Conservation (phyloP, 2,329 filamentous ascomycete species). For the Capronia epimyces region DNA sequence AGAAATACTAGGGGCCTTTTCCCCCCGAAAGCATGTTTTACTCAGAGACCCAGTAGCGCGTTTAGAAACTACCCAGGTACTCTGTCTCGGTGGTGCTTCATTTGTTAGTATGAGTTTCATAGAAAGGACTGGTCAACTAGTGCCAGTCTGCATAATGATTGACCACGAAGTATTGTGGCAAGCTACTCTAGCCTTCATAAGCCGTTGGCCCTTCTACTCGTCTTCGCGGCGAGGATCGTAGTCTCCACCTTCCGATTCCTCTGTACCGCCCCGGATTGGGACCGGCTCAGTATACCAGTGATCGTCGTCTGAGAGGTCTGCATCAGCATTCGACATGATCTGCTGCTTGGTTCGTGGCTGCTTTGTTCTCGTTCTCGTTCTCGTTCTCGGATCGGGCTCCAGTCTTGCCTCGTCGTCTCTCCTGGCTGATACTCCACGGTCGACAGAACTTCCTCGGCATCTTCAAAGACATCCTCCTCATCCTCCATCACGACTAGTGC, state of each 20-base stretch:
- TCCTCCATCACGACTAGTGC: conserved; percentile 25
- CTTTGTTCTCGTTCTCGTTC: conserved; percentile 26
- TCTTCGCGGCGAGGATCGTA: conserved; percentile 7
- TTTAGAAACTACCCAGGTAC: too few species aligned
- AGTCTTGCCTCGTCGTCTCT: neutral
- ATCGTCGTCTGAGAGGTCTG: conserved; percentile 10
- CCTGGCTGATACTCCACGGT: neutral
- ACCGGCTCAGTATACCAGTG: conserved; percentile 14
- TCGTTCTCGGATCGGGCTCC: neutral
- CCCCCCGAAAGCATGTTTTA: too few species aligned
- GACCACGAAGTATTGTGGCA: too few species aligned
- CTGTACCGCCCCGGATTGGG: conserved; percentile 24
- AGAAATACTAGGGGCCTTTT: too few species aligned
- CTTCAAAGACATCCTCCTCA: conserved; percentile 25
- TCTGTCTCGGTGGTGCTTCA: too few species aligned
- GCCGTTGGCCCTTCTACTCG: too few species aligned
- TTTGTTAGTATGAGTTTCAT: too few species aligned
- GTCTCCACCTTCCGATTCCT: conserved; percentile 24
- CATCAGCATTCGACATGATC: conserved; percentile 29
- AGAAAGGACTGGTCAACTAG: too few species aligned
- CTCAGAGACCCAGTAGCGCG: too few species aligned
- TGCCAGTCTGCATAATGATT: too few species aligned
- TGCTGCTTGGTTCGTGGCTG: conserved; percentile 31
- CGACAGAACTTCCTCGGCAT: conserved; percentile 15
- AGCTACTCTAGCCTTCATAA: too few species aligned